phyloP scores from a whole-genome alignment of 805 yeast genomes.

The Teunomyces atbi region DNA sequence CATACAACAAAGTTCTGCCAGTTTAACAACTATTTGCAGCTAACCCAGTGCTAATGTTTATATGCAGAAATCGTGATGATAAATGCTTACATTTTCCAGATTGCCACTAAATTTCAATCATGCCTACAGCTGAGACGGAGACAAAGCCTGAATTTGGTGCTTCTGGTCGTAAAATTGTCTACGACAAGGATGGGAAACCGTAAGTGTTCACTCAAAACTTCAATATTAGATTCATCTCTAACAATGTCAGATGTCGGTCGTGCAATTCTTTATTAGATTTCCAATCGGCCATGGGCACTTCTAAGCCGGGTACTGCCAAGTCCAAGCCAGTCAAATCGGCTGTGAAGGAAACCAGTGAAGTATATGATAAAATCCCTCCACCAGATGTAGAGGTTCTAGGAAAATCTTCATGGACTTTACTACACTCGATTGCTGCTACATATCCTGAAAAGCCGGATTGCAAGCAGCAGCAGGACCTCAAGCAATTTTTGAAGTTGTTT shows the following conservation, averaged over 20 bases:
- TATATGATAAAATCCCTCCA: constrained; percentile 54
- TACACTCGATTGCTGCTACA: constrained; percentile 86
- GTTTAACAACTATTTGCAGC: neutral
- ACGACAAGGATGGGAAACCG: constrained; percentile 94
- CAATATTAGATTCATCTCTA: neutral
- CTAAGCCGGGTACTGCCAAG: constrained; percentile 4
- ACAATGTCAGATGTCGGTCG: constrained; percentile 64
- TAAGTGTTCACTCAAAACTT: constrained; percentile 38
- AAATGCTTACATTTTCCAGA: neutral
- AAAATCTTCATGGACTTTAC: constrained; percentile 84
- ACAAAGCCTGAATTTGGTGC: constrained; percentile 49
- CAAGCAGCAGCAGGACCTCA: constrained; percentile 68
- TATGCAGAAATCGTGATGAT: constrained; percentile 1
- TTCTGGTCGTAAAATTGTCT: constrained; percentile 65
- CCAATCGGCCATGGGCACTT: constrained; percentile 49
- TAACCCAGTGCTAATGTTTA: neutral
- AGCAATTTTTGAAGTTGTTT: constrained; percentile 64
- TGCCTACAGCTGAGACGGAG: neutral
- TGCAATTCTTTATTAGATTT: constrained; percentile 85
- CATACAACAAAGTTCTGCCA: neutral
- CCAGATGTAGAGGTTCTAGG: constrained; percentile 85
- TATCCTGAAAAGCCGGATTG: constrained; percentile 71
- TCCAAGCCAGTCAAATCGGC: constrained; percentile 5
- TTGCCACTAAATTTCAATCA: neutral
- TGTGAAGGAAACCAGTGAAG: constrained; percentile 8